Evolutionary conservation across 768 basidiomycete species (phyloP).

Genomic region (Thelephora aurantiotincta): DNA sequence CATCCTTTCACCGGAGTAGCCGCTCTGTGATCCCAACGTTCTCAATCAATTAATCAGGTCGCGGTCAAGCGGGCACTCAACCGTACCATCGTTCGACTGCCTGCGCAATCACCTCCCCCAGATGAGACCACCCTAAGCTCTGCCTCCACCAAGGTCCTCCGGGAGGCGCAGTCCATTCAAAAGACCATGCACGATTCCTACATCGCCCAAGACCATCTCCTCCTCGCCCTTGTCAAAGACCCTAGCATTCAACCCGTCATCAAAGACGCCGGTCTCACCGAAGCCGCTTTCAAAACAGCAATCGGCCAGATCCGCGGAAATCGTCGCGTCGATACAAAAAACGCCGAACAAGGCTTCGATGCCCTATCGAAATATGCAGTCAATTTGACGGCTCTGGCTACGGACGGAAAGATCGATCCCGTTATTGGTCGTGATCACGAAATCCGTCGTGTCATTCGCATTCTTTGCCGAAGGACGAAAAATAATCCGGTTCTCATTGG

Average conservation of each 20-base stretch:
- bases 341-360: slow-evolving; percentile 87
- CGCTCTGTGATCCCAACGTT: not conserved
- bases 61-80: slow-evolving; percentile 59
- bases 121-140: slow-evolving; percentile 59
- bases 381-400: slow-evolving; percentile 77
- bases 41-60: slow-evolving; percentile 22
- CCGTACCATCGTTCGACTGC: slow-evolving; percentile 66
- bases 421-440: slow-evolving; percentile 90
- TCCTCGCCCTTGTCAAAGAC: slow-evolving; percentile 76
- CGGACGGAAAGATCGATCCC: slow-evolving; percentile 91
- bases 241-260: slow-evolving; percentile 47
- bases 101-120: slow-evolving; percentile 75
- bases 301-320: slow-evolving; percentile 75
- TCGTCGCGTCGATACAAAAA: slow-evolving; percentile 70
- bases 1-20: not conserved
- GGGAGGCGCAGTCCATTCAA: slow-evolving; percentile 62
- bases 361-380: slow-evolving; percentile 81
- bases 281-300: slow-evolving; percentile 58
- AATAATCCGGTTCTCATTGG: slow-evolving; percentile 97
- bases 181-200: slow-evolving; percentile 85
- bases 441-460: slow-evolving; percentile 73
- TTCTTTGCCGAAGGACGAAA: slow-evolving; percentile 82
- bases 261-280: slow-evolving; percentile 65
- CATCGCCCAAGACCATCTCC: slow-evolving; percentile 85
- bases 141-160: slow-evolving; percentile 44